Conservation (phyloP, 805 yeast species). For the Sugiyamaella smithiae region DNA sequence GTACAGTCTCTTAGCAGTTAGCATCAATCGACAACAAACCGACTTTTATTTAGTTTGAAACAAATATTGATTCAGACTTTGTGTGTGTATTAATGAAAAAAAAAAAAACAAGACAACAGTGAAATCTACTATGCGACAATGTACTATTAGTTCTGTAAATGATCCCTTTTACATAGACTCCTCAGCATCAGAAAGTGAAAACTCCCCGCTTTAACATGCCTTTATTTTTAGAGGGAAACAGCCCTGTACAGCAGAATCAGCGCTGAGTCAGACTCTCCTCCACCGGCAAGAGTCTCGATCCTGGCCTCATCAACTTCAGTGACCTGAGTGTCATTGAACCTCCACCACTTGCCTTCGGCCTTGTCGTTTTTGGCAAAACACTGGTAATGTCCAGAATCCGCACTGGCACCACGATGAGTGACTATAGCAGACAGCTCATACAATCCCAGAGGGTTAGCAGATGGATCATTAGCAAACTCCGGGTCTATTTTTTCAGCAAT, state of each 20-base stretch:
- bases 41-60: too few relatives aligned
- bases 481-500: slow-evolving; percentile 40
- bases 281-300: slow-evolving; percentile 87
- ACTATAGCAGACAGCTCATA: slow-evolving; percentile 80
- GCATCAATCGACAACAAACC: too few relatives aligned
- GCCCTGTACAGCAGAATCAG: slow-evolving; percentile 83
- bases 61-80: too few relatives aligned
- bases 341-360: slow-evolving; percentile 81
- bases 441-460: slow-evolving; percentile 83
- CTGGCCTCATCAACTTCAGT: slow-evolving; percentile 71
- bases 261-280: slow-evolving; percentile 96
- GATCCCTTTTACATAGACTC: too few relatives aligned
- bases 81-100: too few relatives aligned
- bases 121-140: too few relatives aligned
- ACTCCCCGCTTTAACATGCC: too few relatives aligned
- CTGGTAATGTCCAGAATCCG: slow-evolving; percentile 97
- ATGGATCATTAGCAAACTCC: slow-evolving; percentile 40
- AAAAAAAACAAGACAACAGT: too few relatives aligned
- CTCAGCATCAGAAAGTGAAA: too few relatives aligned
- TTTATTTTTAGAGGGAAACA: slow-evolving; percentile 34
- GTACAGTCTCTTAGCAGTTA: slow-evolving; percentile 5
- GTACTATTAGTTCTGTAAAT: too few relatives aligned
- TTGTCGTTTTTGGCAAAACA: slow-evolving; percentile 70
- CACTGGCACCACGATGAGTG: slow-evolving; percentile 92
- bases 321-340: slow-evolving; percentile 91